These are phyloP conservation scores for Schwanniomyces polymorphus DNA, from an alignment of 805 yeast genomes.

Conservation along the genomic window DNA sequence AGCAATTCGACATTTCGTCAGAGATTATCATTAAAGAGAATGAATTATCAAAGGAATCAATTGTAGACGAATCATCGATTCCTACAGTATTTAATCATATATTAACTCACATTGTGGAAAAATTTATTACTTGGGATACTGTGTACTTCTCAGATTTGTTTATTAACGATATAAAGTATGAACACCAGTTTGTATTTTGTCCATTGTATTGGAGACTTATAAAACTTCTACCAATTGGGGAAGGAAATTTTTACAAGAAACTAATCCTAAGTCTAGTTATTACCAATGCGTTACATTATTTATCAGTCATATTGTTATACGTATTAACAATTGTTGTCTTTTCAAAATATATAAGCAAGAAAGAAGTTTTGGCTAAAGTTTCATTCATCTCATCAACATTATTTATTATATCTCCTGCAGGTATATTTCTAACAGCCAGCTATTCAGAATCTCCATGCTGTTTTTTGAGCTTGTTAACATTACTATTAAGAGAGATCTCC, in stretches of 20 bases:
- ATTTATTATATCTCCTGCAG: conserved; percentile 72
- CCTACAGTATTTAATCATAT: conserved; percentile 2
- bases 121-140: conserved; percentile 79
- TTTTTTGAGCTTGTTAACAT: conserved; percentile 55
- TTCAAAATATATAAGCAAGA: conserved; percentile 13
- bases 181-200: conserved; percentile 90
- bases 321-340: conserved; percentile 43
- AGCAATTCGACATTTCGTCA: conserved; percentile 52
- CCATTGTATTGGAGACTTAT: conserved; percentile 70
- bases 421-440: conserved; percentile 69
- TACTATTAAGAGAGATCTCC: conserved; percentile 48
- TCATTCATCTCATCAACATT: conserved; percentile 38
- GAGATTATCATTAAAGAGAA: conserved; percentile 26
- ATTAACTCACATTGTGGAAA: conserved; percentile 37
- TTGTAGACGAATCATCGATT: conserved; percentile 1
- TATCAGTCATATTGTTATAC: conserved; percentile 50
- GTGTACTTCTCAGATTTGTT: conserved; percentile 71
- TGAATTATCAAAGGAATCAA: background rate
- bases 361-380: conserved; percentile 13
- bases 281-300: conserved; percentile 53
- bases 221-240: conserved; percentile 14
- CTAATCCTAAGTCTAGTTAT: conserved; percentile 49
- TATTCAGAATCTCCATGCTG: conserved; percentile 79
- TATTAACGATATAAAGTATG: conserved; percentile 53
- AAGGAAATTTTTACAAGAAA: conserved; percentile 40